A percentile compares a stretch with the other conserved stretches of the same genome.
phyloP scores from a whole-genome alignment of 2,329 filamentous ascomycete genomes.

The Neobulgaria alba region DNA sequence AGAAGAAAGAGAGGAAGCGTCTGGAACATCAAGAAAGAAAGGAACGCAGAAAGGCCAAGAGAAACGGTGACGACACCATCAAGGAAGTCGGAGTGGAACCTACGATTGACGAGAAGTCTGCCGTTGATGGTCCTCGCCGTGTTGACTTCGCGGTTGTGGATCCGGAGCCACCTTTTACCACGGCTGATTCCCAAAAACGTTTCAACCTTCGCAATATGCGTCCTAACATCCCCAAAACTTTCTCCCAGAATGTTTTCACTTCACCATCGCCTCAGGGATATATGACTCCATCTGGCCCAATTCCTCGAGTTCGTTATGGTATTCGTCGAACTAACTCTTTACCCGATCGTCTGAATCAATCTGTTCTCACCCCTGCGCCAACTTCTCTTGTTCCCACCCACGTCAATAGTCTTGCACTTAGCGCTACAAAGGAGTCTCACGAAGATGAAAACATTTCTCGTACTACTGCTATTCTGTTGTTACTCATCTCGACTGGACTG shows the following conservation, averaged over 20 bases:
- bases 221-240: constrained; percentile 53
- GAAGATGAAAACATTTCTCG: constrained; percentile 42
- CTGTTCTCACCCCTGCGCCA: constrained; percentile 6
- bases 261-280: constrained; percentile 31
- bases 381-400: constrained; percentile 10
- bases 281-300: constrained; percentile 32
- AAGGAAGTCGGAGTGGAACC: constrained; percentile 15
- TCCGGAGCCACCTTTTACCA: constrained; percentile 23
- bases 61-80: constrained; percentile 17
- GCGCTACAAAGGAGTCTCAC: not conserved
- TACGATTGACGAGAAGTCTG: constrained; percentile 15
- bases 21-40: constrained; percentile 19
- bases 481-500: constrained; percentile 55
- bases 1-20: constrained; percentile 30
- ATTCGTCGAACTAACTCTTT: constrained; percentile 68
- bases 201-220: constrained; percentile 49
- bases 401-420: constrained; percentile 18
- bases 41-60: constrained; percentile 17
- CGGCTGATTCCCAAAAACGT: constrained; percentile 28
- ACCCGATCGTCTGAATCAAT: constrained; percentile 54
- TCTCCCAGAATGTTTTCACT: constrained; percentile 64
- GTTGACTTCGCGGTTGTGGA: constrained; percentile 48
- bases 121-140: constrained; percentile 38
- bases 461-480: constrained; percentile 49
- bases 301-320: constrained; percentile 51